Evolutionary conservation across 2,329 filamentous ascomycete species (phyloP).

Genomic region (Fusarium brevicatenulatum): DNA sequence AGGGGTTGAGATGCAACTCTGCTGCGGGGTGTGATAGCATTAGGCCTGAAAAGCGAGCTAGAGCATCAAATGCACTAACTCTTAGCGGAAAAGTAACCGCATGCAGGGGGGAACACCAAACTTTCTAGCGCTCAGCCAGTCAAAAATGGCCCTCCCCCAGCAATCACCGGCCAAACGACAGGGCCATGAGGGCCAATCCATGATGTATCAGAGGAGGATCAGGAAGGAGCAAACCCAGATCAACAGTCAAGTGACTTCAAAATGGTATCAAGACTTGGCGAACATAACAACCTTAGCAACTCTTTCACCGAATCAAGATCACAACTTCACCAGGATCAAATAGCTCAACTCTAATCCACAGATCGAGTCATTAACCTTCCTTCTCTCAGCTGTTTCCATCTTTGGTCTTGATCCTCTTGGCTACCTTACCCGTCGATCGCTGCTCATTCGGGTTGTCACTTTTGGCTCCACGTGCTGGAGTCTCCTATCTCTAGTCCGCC

Average conservation of each 20-base stretch:
- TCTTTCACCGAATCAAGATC: neutral
- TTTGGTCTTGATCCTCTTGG: constrained; percentile 8
- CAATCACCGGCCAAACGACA: constrained; percentile 19
- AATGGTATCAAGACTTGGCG: constrained; percentile 6
- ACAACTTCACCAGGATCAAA: neutral
- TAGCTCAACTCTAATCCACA: neutral
- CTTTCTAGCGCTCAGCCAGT: constrained; percentile 25
- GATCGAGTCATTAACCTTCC: constrained; percentile 8
- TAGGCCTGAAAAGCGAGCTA: constrained; percentile 12
- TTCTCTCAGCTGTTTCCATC: constrained; percentile 1
- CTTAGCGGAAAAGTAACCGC: constrained; percentile 39
- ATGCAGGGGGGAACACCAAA: constrained; percentile 41
- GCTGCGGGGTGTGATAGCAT: constrained; percentile 37
- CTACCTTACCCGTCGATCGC: constrained; percentile 35
- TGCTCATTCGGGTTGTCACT: constrained; percentile 38
- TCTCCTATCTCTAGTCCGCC: constrained; percentile 40
- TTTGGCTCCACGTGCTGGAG: constrained; percentile 42
- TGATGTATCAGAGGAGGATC: constrained; percentile 31
- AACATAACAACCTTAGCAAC: neutral
- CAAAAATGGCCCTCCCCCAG: neutral
- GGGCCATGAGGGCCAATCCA: constrained; percentile 23
- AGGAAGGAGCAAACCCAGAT: constrained; percentile 31
- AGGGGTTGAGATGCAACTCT: constrained; percentile 35
- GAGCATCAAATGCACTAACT: constrained; percentile 39
- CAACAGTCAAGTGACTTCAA: constrained; percentile 25